Conservation (phyloP, 495 filamentous ascomycete genomes). For the Annulohypoxylon stygium region DNA sequence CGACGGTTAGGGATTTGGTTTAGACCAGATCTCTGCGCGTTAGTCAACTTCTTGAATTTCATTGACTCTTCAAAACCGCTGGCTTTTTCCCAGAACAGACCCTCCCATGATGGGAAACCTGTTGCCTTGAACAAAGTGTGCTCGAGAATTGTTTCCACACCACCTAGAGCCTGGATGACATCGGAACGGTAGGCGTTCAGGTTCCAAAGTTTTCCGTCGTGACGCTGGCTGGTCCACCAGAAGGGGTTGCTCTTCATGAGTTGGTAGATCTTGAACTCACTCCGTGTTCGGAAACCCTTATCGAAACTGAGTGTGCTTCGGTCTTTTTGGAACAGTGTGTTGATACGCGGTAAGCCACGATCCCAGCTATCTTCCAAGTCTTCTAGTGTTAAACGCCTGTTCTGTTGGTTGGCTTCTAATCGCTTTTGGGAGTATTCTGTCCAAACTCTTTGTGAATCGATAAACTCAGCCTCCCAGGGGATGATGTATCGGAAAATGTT, state of each 20-base stretch:
- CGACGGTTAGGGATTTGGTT: constrained; percentile 99
- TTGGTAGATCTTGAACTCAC: constrained; percentile 98
- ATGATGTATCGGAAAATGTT: constrained; percentile 99
- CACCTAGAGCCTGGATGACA: constrained; percentile 97
- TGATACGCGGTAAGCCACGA: constrained; percentile 96
- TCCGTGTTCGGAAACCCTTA: constrained; percentile 95
- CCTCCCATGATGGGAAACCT: constrained; percentile 98
- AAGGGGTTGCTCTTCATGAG: constrained; percentile 99
- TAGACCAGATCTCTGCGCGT: constrained; percentile 96
- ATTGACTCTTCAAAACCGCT: constrained; percentile 84
- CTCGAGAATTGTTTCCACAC: constrained; percentile 99
- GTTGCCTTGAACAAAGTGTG: constrained; percentile 99
- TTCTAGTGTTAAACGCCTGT: constrained; percentile 92
- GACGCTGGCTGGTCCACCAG: constrained; percentile 99
- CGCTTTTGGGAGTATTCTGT: constrained; percentile 99
- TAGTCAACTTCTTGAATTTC: constrained; percentile 99
- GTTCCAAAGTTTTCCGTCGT: constrained; percentile 99
- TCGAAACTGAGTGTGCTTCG: constrained; percentile 97
- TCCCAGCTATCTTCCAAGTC: constrained; percentile 99
- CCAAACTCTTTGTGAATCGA: constrained; percentile 98
- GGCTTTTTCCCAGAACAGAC: constrained; percentile 97
- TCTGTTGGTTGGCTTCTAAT: constrained; percentile 96
- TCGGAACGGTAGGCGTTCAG: constrained; percentile 98
- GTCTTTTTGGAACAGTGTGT: constrained; percentile 99
- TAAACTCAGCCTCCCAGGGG: constrained; percentile 99